Evolutionary conservation across 345 rosid species (phyloP), one percentile per base, ranked within the genome.

Genomic region (Mangifera indica): DNA sequence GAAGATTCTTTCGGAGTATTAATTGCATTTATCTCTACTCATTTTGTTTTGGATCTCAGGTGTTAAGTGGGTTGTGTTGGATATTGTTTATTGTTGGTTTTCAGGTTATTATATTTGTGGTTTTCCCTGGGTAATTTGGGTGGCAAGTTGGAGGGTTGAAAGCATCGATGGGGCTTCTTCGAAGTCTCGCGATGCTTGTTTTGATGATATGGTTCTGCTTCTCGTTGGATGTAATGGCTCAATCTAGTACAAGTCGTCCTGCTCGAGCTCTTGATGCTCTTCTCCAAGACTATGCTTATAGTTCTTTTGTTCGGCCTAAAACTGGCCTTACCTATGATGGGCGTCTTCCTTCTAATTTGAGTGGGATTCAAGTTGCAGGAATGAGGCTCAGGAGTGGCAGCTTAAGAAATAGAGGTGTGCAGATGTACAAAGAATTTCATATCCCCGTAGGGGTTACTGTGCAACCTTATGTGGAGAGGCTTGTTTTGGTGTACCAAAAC

Each of bases 331-430:
- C 81, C 17, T 93, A 88, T 61, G 79, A 85, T 18, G 98, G 77
- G 64, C 18, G 2, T 18, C 88, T 82, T 52, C 98, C 96, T 13
- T 76, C 89, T 0, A 88, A 91, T 76, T 83, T 95, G 70, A 81
- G 83, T 18, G 96, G 97, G 66, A 88, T 95, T 71, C 73, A 78
- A 77, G 51, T 95, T 54, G 74, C 97, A 1, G 98, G 88, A 55
- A 77, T 95, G 86, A 87, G 99, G 82, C 89, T 95, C 7, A 76
- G 96, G 76, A 86, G 88, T 49, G 99, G 97, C n/a, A 93, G 97
- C 87, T 85, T 95, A 56, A 80, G 87, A 60, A 84, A 12, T 9
- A 73, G 69, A 20, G 99, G 98, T 1, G 87, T 91, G 2, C 0
- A 4, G 0, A 24, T 71, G n/a, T 82, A 88, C 76, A 84, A 85